Evolutionary conservation across 768 basidiomycete genomes (phyloP).

Genomic region (Galerina marginata): DNA sequence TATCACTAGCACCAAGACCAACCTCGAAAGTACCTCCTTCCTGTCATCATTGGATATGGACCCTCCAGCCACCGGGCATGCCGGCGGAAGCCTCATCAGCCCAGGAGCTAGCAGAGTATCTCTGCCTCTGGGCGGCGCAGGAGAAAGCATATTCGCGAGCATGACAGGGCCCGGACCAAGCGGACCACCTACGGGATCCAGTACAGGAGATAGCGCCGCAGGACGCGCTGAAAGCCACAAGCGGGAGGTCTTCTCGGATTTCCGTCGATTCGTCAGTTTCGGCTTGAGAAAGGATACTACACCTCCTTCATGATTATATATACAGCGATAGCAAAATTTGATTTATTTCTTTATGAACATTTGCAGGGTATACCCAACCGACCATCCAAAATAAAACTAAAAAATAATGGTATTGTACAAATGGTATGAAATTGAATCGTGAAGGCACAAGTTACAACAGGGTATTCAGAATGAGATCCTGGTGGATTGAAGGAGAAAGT

Average conservation of each 20-base stretch:
- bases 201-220: constrained; percentile 43
- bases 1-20: constrained; percentile 89
- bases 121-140: constrained; percentile 48
- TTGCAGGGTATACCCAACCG: too few species aligned
- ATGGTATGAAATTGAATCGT: not conserved
- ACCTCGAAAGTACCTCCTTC: constrained; percentile 90
- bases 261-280: constrained; percentile 88
- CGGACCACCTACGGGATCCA: constrained; percentile 68
- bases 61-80: constrained; percentile 57
- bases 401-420: constrained; percentile 8
- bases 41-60: constrained; percentile 97
- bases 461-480: not conserved
- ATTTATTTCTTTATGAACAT: not conserved
- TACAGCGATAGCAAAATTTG: not conserved
- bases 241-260: constrained; percentile 87
- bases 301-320: constrained; percentile 9
- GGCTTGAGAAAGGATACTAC: constrained; percentile 76
- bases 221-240: constrained; percentile 53
- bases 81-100: constrained; percentile 61
- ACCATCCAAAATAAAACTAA: not conserved
- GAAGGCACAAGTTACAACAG: constrained; percentile 7
- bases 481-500: too few species aligned
- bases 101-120: constrained; percentile 69
- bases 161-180: constrained; percentile 64
- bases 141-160: constrained; percentile 65